Conservation (phyloP, 2,329 filamentous ascomycete genomes). For the Fusarium mangiferae region DNA sequence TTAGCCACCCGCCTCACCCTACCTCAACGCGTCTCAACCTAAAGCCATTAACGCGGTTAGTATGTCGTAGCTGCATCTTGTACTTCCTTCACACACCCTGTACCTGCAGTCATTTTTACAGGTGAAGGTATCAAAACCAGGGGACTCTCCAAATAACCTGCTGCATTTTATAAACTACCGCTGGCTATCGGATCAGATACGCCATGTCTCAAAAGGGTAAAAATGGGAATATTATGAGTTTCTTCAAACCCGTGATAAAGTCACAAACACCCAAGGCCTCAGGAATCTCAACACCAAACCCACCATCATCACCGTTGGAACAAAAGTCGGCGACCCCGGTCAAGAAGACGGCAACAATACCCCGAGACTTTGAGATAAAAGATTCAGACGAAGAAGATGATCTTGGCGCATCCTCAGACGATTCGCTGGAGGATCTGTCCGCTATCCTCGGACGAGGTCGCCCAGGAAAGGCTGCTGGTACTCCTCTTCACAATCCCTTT, state of each 20-base stretch:
- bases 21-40: conserved; percentile 14
- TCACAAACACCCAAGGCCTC: conserved; percentile 17
- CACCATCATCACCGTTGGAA: conserved; percentile 35
- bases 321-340: conserved; percentile 41
- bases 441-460: conserved; percentile 46
- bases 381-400: conserved; percentile 79
- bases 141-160: neutral
- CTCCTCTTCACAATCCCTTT: conserved; percentile 38
- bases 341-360: conserved; percentile 39
- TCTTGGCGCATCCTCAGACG: conserved; percentile 63
- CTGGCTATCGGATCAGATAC: neutral
- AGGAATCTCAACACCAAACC: conserved; percentile 9
- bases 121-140: neutral
- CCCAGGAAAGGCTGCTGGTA: conserved; percentile 32
- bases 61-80: conserved; percentile 2
- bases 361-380: conserved; percentile 68
- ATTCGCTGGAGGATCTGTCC: conserved; percentile 65
- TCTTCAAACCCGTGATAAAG: conserved; percentile 50
- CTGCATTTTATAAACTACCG: neutral
- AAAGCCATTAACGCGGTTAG: conserved; percentile 30
- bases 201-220: conserved; percentile 40
- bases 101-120: neutral
- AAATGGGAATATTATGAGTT: conserved; percentile 51
- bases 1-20: neutral
- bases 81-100: conserved; percentile 15